Percentiles rank a stretch among this genome's conserved stretches.
Conservation (phyloP, 768 basidiomycete genomes). For the Russula emetica region DNA sequence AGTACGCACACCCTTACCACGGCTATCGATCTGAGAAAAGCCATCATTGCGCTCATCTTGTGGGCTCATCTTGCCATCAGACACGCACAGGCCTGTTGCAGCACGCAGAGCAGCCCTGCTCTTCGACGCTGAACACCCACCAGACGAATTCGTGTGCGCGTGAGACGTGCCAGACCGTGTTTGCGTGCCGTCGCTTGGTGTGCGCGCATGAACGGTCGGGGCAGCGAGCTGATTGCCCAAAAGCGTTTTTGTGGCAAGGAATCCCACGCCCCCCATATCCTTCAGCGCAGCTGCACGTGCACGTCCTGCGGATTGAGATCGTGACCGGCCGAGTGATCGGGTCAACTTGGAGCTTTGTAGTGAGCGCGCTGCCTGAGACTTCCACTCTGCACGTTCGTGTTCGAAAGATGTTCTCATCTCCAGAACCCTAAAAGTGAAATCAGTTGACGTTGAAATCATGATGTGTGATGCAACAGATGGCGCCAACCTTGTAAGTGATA, state of each 20-base stretch:
- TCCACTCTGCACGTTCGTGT: constrained; percentile 64
- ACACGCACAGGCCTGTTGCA: constrained; percentile 32
- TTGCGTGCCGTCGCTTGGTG: constrained; percentile 30
- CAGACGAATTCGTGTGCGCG: constrained; percentile 31
- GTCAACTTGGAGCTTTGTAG: constrained; percentile 57
- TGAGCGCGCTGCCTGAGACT: constrained; percentile 55
- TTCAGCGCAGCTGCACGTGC: constrained; percentile 31
- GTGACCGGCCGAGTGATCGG: constrained; percentile 57
- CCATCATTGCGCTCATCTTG: constrained; percentile 5
- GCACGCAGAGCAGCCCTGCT: constrained; percentile 38
- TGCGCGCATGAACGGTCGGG: constrained; percentile 38
- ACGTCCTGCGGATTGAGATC: constrained; percentile 53
- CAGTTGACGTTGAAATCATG: background rate
- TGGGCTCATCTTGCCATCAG: constrained; percentile 28
- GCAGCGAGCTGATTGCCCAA: constrained; percentile 60
- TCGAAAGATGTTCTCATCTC: constrained; percentile 58
- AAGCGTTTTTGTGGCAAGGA: constrained; percentile 60
- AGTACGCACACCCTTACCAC: background rate
- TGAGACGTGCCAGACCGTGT: constrained; percentile 35
- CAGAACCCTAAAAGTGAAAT: constrained; percentile 48
- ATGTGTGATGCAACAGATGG: background rate
- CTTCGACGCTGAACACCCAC: constrained; percentile 38
- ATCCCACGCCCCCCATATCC: constrained; percentile 44
- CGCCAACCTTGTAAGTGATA: constrained; percentile 49
- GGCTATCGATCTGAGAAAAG: constrained; percentile 27